A percentile compares a stretch with the other conserved stretches of the same genome.
Conservation (phyloP, 306 rosid species). For the Prunus mongolica region DNA sequence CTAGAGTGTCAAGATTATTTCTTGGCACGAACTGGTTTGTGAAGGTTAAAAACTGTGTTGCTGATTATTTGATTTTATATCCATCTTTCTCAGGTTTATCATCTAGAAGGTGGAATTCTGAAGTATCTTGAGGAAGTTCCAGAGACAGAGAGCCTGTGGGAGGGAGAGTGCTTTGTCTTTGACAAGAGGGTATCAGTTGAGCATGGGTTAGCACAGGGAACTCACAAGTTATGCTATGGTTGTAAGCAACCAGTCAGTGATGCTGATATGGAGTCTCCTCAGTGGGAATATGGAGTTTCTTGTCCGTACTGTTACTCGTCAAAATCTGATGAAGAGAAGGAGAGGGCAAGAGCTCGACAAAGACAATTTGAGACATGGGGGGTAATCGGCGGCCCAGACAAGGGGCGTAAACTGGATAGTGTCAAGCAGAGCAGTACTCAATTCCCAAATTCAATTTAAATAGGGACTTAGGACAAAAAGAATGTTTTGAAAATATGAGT, state of each 20-base stretch:
- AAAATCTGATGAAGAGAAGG: conserved; percentile 87
- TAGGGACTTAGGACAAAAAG: background rate
- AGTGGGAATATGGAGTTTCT: conserved; percentile 75
- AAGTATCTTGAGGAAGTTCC: conserved; percentile 91
- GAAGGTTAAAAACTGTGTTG: background rate
- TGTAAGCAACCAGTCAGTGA: conserved; percentile 95
- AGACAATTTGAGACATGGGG: conserved; percentile 89
- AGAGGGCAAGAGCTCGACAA: conserved; percentile 92
- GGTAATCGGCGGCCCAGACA: conserved; percentile 85
- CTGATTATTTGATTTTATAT: conserved; percentile 4
- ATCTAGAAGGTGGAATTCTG: conserved; percentile 94
- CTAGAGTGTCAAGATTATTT: background rate
- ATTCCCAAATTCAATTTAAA: conserved; percentile 52
- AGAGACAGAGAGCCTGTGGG: conserved; percentile 77
- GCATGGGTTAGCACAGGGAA: conserved; percentile 82
- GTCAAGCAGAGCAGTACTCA: conserved; percentile 21
- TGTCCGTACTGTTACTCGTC: conserved; percentile 69
- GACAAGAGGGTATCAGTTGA: conserved; percentile 93
- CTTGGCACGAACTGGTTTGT: background rate
- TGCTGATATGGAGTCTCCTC: conserved; percentile 77
- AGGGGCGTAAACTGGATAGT: conserved; percentile 49
- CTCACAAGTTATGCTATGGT: conserved; percentile 89
- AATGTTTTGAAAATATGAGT: background rate
- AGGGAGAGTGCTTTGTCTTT: conserved; percentile 94
- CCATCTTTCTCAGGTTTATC: conserved; percentile 57